Evolutionary conservation across 257 asterid genomes (phyloP), one percentile per base, ranked within the genome.

Genomic region (Fraxinus pennsylvanica): DNA sequence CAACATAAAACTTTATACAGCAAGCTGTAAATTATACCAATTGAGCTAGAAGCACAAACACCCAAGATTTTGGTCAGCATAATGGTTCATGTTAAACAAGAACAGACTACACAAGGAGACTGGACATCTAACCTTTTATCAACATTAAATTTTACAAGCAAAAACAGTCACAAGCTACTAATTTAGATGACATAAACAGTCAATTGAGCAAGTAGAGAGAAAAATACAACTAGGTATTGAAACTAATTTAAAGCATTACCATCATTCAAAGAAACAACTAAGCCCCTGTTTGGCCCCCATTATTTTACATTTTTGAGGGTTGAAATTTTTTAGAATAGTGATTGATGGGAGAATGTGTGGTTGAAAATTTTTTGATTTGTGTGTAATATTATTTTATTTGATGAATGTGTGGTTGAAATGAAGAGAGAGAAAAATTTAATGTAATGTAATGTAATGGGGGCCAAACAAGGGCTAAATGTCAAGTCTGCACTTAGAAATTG

Each of bases 401-500:
- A 25, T 25, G 27, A 25, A 25, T 25, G 27, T 25, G 27, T 25
- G 27, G 27, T 25, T 25, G 27, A 25, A 25, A 25, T 25, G 27
- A 25, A 25, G 27, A 25, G 27, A 25, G 27, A 25, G 27, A 25
- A 25, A 25, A 25, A 25, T 25, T 25, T 25, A 25, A 25, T 25
- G 27, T 25, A 25, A 25, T 25, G 27, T 25, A 25, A 25, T 25
- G 27, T 25, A 25, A 25, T 25, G 27, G 27, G 27, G 27, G 27
- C 27, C 27, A 25, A 25, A 25, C 27, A 25, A 25, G 27, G 27
- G 27, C 27, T 25, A 27, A 41, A 50, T 19, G 69, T 68, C 43
- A 82, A 30, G 74, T 38, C 74, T 75, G 73, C 65, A 21, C 29
- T 63, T 35, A 25, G 61, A 79, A 74, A 21, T 39, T 17, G 61